Conservation (phyloP, 371 early-diverging fungal genomes). For the Mucor racemosus region DNA sequence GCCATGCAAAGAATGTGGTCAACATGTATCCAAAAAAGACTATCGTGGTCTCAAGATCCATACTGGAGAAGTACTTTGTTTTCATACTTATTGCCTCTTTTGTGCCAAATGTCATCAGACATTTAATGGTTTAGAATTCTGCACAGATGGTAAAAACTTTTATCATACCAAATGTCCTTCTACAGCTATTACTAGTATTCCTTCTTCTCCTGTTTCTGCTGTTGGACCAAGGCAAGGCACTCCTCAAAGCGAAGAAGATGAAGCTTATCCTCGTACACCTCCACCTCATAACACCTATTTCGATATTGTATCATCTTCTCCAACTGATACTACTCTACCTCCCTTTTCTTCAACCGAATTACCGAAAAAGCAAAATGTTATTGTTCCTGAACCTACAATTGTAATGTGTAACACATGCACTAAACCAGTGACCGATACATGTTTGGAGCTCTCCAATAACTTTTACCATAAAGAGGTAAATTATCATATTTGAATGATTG, state of each 20-base stretch:
- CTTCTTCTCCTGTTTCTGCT: neutral
- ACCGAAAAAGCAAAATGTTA: constrained; percentile 11
- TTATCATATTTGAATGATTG: neutral
- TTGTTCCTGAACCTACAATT: neutral
- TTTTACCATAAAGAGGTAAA: constrained; percentile 38
- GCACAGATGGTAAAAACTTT: constrained; percentile 45
- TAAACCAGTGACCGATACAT: constrained; percentile 31
- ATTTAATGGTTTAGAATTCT: constrained; percentile 38
- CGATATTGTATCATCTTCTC: constrained; percentile 14
- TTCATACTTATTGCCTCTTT: constrained; percentile 21
- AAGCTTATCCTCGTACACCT: constrained; percentile 24
- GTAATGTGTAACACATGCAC: constrained; percentile 26
- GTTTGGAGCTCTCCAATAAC: constrained; percentile 26
- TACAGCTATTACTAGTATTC: neutral
- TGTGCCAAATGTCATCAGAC: constrained; percentile 30
- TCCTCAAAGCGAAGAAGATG: constrained; percentile 30
- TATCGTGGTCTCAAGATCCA: constrained; percentile 30
- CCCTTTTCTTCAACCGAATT: neutral
- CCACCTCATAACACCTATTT: constrained; percentile 15
- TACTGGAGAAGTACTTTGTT: constrained; percentile 22
- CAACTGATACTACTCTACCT: neutral
- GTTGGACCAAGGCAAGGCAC: constrained; percentile 9
- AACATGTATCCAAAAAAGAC: constrained; percentile 31
- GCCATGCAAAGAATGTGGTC: constrained; percentile 31
- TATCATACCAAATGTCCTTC: constrained; percentile 40